phyloP scores from a whole-genome alignment of 2,329 filamentous ascomycete genomes.

The Ophiognomonia clavigignenti-juglandacearum region DNA sequence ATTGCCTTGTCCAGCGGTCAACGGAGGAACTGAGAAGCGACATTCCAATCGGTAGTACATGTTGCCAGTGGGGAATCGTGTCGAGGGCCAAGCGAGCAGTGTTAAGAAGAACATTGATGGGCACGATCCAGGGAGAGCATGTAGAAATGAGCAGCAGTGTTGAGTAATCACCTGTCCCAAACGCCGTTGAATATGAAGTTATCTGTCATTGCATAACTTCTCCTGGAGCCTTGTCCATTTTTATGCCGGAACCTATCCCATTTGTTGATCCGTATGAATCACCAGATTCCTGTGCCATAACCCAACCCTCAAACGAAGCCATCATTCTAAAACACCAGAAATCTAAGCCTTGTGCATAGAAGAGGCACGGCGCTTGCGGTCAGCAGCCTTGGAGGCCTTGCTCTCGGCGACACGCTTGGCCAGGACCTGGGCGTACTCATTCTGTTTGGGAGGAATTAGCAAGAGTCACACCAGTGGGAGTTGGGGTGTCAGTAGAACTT shows the following conservation, averaged over 20 bases:
- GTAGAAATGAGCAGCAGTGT: no score
- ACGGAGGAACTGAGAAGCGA: no score
- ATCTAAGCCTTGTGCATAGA: conserved; percentile 81
- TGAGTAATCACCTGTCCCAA: conserved; percentile 17
- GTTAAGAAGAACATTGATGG: no score
- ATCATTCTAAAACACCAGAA: conserved; percentile 26
- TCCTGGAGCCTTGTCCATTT: conserved; percentile 19
- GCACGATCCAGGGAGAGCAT: no score
- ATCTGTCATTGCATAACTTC: conserved; percentile 15
- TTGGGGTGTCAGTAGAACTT: conserved; percentile 39
- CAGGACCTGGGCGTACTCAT: conserved; percentile 93
- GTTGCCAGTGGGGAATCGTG: no score
- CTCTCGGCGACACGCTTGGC: conserved; percentile 96
- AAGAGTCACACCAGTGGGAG: conserved; percentile 25
- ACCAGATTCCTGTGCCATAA: conserved; percentile 15
- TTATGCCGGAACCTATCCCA: conserved; percentile 23
- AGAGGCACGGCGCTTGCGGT: conserved; percentile 94
- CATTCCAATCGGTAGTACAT: no score
- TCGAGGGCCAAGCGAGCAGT: no score
- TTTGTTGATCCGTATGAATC: conserved; percentile 14
- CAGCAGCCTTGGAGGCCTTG: conserved; percentile 89
- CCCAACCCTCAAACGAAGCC: conserved; percentile 31
- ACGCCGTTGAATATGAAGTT: conserved; percentile 15
- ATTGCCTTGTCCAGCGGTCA: no score
- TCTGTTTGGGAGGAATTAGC: conserved; percentile 59